Conservation (phyloP, 768 basidiomycete species). For the Gymnopilus junonius region DNA sequence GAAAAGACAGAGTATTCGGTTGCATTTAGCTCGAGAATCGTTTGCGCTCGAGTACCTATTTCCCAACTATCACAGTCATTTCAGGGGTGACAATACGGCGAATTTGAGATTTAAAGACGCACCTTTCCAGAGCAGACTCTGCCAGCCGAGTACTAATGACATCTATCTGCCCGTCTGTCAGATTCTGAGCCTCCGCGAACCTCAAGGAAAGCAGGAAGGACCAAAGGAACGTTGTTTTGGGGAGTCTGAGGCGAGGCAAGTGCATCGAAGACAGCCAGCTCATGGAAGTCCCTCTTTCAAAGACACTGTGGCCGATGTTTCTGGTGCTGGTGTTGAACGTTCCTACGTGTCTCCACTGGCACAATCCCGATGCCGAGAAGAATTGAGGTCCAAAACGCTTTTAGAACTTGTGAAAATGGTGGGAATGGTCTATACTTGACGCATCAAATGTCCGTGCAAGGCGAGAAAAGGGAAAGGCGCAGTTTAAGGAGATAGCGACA, state of each 20-base stretch:
- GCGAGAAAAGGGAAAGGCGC: background rate
- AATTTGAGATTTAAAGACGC: conserved; percentile 1
- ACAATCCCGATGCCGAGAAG: conserved; percentile 1
- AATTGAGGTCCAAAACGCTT: background rate
- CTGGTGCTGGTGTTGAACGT: background rate
- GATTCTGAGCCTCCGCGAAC: conserved; percentile 28
- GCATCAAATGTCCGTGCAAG: background rate
- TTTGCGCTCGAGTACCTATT: conserved; percentile 56
- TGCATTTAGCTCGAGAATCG: conserved; percentile 50
- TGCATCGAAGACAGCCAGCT: background rate
- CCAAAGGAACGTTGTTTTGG: background rate
- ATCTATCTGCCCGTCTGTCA: conserved; percentile 37
- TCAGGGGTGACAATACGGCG: background rate
- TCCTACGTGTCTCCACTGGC: conserved; percentile 10
- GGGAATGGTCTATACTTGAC: conserved; percentile 5
- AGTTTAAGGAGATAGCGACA: background rate
- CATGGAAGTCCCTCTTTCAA: background rate
- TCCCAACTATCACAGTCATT: conserved; percentile 51
- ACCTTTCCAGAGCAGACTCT: conserved; percentile 44
- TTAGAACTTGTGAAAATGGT: conserved; percentile 2
- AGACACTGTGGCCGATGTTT: background rate
- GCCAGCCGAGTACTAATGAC: conserved; percentile 40
- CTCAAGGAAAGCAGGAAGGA: background rate
- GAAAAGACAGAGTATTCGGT: conserved; percentile 48
- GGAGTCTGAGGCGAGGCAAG: background rate